phyloP scores from a whole-genome alignment of 2,329 filamentous ascomycete species.

The Balansia obtecta region DNA sequence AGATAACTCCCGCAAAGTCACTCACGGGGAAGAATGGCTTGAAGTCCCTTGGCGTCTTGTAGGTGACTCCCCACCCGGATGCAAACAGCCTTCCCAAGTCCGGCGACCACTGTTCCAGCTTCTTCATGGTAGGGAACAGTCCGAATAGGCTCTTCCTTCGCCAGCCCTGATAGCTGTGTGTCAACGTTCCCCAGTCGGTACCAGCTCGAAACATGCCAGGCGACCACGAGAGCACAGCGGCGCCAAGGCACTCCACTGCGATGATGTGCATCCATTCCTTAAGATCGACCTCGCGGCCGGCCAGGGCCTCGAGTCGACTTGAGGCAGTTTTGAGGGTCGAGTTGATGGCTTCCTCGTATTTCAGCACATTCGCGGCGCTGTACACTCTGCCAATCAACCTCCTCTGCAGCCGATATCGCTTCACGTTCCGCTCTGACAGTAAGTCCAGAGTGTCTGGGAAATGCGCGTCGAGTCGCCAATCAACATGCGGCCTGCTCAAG shows the following conservation, averaged over 20 bases:
- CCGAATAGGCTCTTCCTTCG: constrained; percentile 40
- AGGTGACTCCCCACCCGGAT: constrained; percentile 31
- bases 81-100: constrained; percentile 26
- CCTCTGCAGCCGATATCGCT: constrained; percentile 35
- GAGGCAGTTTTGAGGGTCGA: constrained; percentile 24
- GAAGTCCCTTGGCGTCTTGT: constrained; percentile 29
- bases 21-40: constrained; percentile 37
- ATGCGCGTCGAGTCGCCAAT: constrained; percentile 22
- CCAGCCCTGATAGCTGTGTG: constrained; percentile 37
- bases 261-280: constrained; percentile 46
- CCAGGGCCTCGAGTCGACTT: constrained; percentile 21
- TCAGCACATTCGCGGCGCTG: constrained; percentile 27
- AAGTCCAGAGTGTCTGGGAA: constrained; percentile 36
- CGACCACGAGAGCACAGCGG: constrained; percentile 39
- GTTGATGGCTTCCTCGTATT: constrained; percentile 29
- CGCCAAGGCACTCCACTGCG: constrained; percentile 37
- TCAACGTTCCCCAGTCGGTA: constrained; percentile 34
- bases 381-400: constrained; percentile 38
- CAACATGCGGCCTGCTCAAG: constrained; percentile 13
- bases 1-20: not conserved
- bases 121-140: constrained; percentile 30
- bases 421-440: constrained; percentile 33
- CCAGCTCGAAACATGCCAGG: constrained; percentile 31
- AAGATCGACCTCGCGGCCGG: constrained; percentile 31
- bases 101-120: constrained; percentile 26